Evolutionary conservation across 768 basidiomycete species (phyloP), one percentile per base, ranked within the genome.

Genomic region (Rhodotorula diobovata): DNA sequence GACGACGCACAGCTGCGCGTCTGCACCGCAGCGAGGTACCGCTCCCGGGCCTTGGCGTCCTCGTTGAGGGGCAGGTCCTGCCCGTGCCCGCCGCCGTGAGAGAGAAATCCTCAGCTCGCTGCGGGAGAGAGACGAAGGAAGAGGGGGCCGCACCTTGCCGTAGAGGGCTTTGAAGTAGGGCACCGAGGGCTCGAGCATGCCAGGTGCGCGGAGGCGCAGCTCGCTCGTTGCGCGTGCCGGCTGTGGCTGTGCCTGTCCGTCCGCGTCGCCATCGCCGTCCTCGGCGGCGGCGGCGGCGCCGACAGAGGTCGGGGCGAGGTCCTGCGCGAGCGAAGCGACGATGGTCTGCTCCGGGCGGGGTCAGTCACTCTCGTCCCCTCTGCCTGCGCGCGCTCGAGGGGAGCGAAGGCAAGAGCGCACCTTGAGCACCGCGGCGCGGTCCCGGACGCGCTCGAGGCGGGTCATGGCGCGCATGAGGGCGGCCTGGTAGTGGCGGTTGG

Each of bases 111-210:
- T 0, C 4, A n/a, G 28, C 16, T 35, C 28, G 2, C 43, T 7
- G 18, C 28, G 11, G 21, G 28, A 28, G 21, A 25, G 28, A 2
- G n/a, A 48, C 3, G 34, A 45, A 20, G 23, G 30, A 41, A 16
- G 18, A 2, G 9, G n/a, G 14, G 25, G 32, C 8, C 73, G 23
- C 34, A 70, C 73, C 64, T 57, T 46, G 43, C 66, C 72, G 51
- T 76, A 53, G 14, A 41, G 51, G 56, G 68, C 56, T 56, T 68
- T 65, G 69, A 73, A 73, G 71, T 69, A 76, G 1, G 75, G 75
- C 30, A 71, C n/a, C 1, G 50, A 25, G 4, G 66, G 59, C 14
- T 61, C 51, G 39, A 41, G 48, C 25, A 46, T 15, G 12, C 60
- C 53, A 2, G 45, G 54, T 1, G 67, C 59, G 48, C 51, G 30